Conservation (phyloP, 2,329 filamentous ascomycete genomes). For the Aspergillus sp. region DNA sequence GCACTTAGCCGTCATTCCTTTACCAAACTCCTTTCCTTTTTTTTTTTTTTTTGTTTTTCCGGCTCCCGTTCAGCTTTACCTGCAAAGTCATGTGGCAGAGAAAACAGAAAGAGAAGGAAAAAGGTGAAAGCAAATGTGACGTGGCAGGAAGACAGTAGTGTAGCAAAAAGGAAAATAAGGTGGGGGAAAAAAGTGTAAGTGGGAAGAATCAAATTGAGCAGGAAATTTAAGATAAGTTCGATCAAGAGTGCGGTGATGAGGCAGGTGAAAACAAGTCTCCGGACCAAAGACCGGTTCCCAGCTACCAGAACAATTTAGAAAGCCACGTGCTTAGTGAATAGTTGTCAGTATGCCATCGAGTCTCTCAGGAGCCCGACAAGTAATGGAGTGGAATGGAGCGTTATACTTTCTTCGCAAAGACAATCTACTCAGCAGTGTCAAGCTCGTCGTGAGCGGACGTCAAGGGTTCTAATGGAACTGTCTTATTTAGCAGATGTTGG, state of each 20-base stretch:
- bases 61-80: conserved; percentile 7
- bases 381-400: background rate
- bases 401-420: conserved; percentile 17
- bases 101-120: conserved; percentile 5
- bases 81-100: conserved; percentile 10
- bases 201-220: background rate
- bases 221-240: background rate
- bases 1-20: conserved; percentile 13
- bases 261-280: background rate
- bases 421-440: conserved; percentile 78
- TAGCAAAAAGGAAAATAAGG: background rate
- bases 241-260: background rate
- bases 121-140: background rate
- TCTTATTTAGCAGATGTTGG: conserved; percentile 18
- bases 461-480: conserved; percentile 68
- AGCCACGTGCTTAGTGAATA: background rate
- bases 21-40: background rate
- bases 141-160: conserved; percentile 4
- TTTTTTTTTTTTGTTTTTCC: conserved; percentile 12
- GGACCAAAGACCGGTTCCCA: background rate
- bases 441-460: conserved; percentile 88
- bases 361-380: background rate
- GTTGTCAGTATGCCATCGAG: conserved; percentile 1
- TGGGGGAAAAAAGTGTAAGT: too few relatives aligned
- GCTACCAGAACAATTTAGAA: background rate